These are phyloP conservation scores for Thermomyces lanuginosus DNA, from an alignment of 2,329 filamentous ascomycete species.

Conservation along the genomic window DNA sequence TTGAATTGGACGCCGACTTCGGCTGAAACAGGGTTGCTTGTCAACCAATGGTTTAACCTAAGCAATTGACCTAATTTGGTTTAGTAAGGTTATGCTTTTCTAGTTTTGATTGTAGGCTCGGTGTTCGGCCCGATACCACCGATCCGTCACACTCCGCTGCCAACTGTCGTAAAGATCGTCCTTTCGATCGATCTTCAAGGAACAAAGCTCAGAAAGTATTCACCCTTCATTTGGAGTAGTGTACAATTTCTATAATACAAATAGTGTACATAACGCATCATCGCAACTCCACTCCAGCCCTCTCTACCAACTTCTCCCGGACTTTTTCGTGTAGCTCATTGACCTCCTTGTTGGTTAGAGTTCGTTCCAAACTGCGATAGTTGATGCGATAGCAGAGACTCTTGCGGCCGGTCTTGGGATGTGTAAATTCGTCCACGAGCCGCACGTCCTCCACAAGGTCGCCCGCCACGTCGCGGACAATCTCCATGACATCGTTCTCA, in stretches of 20 bases:
- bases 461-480: slow-evolving; percentile 67
- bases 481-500: slow-evolving; percentile 95
- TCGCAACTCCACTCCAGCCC: slow-evolving; percentile 65
- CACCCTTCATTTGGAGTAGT: background rate
- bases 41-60: too few relatives aligned
- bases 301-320: slow-evolving; percentile 45
- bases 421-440: slow-evolving; percentile 70
- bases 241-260: slow-evolving; percentile 1
- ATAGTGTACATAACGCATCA: slow-evolving; percentile 25
- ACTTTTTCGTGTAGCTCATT: slow-evolving; percentile 62
- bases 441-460: slow-evolving; percentile 76
- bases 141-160: too few relatives aligned
- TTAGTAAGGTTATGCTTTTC: too few relatives aligned
- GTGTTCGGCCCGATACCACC: too few relatives aligned
- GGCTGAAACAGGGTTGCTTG: too few relatives aligned
- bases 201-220: too few relatives aligned
- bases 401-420: slow-evolving; percentile 66
- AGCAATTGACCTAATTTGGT: too few relatives aligned
- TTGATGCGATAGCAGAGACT: slow-evolving; percentile 88
- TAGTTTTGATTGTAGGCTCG: too few relatives aligned
- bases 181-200: too few relatives aligned
- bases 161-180: too few relatives aligned
- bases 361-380: slow-evolving; percentile 83
- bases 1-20: too few relatives aligned
- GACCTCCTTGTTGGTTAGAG: slow-evolving; percentile 66